Evolutionary conservation across 129 eudicot genomes (phyloP).

Genomic region (Scalesia atractyloides): DNA sequence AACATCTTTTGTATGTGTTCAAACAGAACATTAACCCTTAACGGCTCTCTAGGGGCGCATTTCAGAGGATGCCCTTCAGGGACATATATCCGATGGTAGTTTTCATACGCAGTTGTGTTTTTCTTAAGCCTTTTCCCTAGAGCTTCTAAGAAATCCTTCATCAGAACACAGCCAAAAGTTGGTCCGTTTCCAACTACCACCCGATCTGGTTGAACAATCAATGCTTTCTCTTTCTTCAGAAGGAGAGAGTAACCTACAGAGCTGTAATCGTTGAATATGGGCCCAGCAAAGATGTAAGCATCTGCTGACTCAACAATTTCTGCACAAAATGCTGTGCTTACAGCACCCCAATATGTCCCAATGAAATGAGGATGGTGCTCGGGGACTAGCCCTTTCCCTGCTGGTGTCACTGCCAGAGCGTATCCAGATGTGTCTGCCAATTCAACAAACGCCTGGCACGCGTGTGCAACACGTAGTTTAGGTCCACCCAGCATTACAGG

Average conservation of each 20-base stretch:
- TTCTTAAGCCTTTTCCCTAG: constrained; percentile 35
- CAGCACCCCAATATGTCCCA: constrained; percentile 42
- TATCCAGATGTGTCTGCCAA: too few species aligned
- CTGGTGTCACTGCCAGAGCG: too few species aligned
- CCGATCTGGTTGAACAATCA: constrained; percentile 59
- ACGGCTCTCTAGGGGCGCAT: too few species aligned
- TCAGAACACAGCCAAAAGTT: constrained; percentile 54
- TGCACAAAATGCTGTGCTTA: constrained; percentile 48
- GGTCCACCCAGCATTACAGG: too few species aligned
- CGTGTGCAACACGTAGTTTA: too few species aligned
- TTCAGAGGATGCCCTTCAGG: constrained; percentile 43
- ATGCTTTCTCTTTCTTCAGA: constrained; percentile 55
- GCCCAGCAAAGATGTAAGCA: constrained; percentile 58
- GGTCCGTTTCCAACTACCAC: constrained; percentile 56
- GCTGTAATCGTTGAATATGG: constrained; percentile 63
- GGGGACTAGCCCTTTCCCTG: too few species aligned
- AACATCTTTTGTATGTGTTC: too few species aligned
- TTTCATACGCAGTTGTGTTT: constrained; percentile 53
- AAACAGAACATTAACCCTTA: too few species aligned
- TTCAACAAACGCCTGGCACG: too few species aligned
- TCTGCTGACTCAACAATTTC: constrained; percentile 68
- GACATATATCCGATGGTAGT: constrained; percentile 47
- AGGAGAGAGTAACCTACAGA: constrained; percentile 63
- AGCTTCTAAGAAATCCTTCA: constrained; percentile 56
- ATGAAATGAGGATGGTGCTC: too few species aligned